Base-by-base conservation (phyloP, 352 stramenopile species). In the Phytophthora aleatoria region DNA sequence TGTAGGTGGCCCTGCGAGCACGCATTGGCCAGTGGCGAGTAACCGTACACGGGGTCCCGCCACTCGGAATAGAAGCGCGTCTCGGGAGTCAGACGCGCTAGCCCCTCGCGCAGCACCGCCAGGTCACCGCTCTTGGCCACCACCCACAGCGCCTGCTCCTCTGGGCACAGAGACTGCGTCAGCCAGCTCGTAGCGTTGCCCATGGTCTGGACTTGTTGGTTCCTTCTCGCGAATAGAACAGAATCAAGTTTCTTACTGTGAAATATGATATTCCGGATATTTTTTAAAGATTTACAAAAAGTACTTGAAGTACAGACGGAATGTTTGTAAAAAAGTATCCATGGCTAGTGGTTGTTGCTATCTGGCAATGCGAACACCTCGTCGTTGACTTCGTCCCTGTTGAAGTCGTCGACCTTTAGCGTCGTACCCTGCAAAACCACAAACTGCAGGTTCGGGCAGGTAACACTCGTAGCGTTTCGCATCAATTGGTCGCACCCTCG, bases 161-260 rank as follows among this genome's bases (percentile, higher is more conserved):
- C 72, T 2, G 84, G 85, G 30, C 78, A 92, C 39, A 94, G 69
- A 33, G 71, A 78, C 75, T 91, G 82, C 57, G 85, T 52, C 42
- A 92, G 44, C 85, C 85, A 94, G 57, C 80, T 90, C 62, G 83
- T 79, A 16, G 81, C 66, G 62, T 92, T 92, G 28, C 85, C 85
- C 85, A 94, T 94, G 24, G 20, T 62, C 47, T 67, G 5, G 11
- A 27, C 15, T 48, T 2, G 9, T 41, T 43, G 20, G 26, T 49
- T 42, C 53, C 16, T 57, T 51, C 50, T 57, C 31, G 26, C 35
- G 20, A 72, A 57, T 57, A 36, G 35, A 50, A 38, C 35, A n/a
- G 33, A 49, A 26, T 13, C 36, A 41, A 61, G 53, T 20, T 11
- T 24, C 28, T n/a, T n/a, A 43, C 27, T 43, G 38, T 20, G 27